These are phyloP conservation scores for Fusarium sp. DNA, from an alignment of 2,329 filamentous ascomycete species.

Conservation along the genomic window DNA sequence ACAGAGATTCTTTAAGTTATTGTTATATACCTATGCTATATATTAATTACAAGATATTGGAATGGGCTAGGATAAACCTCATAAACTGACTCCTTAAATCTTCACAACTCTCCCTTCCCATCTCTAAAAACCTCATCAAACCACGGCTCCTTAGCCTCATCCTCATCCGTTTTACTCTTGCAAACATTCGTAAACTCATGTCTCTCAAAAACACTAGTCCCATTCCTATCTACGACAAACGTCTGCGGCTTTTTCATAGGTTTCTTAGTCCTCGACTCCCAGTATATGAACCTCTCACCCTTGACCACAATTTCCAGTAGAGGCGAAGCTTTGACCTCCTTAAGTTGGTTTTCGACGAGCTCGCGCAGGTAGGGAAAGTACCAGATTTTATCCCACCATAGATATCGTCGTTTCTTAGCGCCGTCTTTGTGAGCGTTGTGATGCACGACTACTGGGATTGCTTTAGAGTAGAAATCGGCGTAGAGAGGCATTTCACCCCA, in stretches of 20 bases:
- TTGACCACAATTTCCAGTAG: background rate
- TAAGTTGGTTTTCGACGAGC: constrained; percentile 7
- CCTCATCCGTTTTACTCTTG: background rate
- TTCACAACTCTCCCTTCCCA: background rate
- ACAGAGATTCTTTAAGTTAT: too few relatives aligned
- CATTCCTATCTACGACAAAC: background rate
- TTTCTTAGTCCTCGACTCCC: background rate
- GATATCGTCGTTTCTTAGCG: constrained; percentile 16
- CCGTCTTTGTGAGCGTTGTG: constrained; percentile 37
- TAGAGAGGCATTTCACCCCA: constrained; percentile 40
- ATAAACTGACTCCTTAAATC: background rate
- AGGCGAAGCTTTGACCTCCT: background rate
- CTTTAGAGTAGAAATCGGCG: constrained; percentile 31
- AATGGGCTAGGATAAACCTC: background rate
- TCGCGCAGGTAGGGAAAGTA: constrained; percentile 33
- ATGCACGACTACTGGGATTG: constrained; percentile 34
- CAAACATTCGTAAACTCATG: constrained; percentile 4
- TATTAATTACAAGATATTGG: too few relatives aligned
- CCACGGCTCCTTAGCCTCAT: background rate
- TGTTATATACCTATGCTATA: too few relatives aligned
- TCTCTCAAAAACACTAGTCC: rapidly evolving
- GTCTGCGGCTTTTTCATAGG: constrained; percentile 16
- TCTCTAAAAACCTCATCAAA: constrained; percentile 34
- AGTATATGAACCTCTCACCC: constrained; percentile 3
- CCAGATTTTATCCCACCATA: constrained; percentile 40